phyloP scores from a whole-genome alignment of 305 asterid genomes.

The Fraxinus angustifolia region DNA sequence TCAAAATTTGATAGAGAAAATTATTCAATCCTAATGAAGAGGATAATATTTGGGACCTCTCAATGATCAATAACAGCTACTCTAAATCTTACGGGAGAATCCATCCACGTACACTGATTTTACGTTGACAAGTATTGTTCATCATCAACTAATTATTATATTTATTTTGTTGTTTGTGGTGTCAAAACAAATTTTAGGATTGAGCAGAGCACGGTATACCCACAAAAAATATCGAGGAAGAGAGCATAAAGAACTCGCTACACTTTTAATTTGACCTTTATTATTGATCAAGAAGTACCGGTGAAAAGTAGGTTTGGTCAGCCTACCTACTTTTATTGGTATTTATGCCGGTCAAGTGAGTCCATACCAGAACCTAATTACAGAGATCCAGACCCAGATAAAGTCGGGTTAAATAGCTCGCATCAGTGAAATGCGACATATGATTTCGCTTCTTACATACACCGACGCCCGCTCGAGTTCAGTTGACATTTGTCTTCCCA shows the following conservation, averaged over 20 bases:
- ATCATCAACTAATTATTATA: too few species aligned
- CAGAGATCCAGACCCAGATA: background rate
- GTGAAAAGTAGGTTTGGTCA: background rate
- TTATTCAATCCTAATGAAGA: background rate
- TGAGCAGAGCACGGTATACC: background rate
- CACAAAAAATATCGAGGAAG: too few species aligned
- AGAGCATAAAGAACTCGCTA: background rate
- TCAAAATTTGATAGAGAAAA: background rate
- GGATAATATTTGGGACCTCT: background rate
- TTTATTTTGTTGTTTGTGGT: too few species aligned
- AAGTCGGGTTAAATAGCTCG: background rate
- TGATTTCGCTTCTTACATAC: background rate
- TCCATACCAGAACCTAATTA: background rate
- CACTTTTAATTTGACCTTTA: background rate
- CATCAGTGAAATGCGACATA: background rate
- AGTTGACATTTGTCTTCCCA: background rate
- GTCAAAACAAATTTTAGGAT: too few species aligned
- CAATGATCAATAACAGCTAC: too few species aligned
- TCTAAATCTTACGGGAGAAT: too few species aligned
- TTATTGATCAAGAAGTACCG: background rate
- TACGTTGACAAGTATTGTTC: too few species aligned
- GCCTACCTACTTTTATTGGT: background rate
- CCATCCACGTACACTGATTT: too few species aligned
- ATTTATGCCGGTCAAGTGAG: background rate
- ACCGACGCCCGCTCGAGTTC: constrained; percentile 8